phyloP scores from a whole-genome alignment of 2,329 filamentous ascomycete genomes.

The Coniochaeta prunicola region DNA sequence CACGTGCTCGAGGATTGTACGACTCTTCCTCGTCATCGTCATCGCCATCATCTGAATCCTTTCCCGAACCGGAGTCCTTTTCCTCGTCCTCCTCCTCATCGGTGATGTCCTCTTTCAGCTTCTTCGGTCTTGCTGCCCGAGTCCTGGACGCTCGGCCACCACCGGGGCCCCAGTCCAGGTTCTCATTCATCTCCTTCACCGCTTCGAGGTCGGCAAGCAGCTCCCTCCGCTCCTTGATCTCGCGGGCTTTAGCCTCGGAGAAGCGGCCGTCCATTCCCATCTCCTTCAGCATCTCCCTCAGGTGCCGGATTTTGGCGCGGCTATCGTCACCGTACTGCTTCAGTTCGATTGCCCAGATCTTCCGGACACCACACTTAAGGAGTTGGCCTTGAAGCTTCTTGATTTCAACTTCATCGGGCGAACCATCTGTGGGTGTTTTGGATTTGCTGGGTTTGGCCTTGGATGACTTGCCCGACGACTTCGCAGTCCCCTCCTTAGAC shows the following conservation, averaged over 20 bases:
- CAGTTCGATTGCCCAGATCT: slow-evolving; percentile 83
- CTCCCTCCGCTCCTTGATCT: slow-evolving; percentile 84
- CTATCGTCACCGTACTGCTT: slow-evolving; percentile 63
- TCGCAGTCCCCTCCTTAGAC: slow-evolving; percentile 30
- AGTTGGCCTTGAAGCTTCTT: slow-evolving; percentile 84
- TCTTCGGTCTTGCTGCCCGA: slow-evolving; percentile 26
- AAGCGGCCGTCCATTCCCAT: slow-evolving; percentile 85
- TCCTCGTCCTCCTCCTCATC: slow-evolving; percentile 20
- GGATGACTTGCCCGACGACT: slow-evolving; percentile 27
- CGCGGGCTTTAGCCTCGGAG: slow-evolving; percentile 72
- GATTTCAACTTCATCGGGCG: slow-evolving; percentile 69
- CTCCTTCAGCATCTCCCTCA: slow-evolving; percentile 72
- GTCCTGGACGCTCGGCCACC: slow-evolving; percentile 34
- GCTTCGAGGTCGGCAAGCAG: slow-evolving; percentile 76
- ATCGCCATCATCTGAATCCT: slow-evolving; percentile 21
- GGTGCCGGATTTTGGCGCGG: slow-evolving; percentile 74
- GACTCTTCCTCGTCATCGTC: slow-evolving; percentile 22
- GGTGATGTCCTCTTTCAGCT: slow-evolving; percentile 27
- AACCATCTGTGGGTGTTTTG: slow-evolving; percentile 22
- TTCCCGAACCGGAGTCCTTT: slow-evolving; percentile 17
- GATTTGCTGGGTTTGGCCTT: slow-evolving; percentile 23
- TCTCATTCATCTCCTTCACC: slow-evolving; percentile 71
- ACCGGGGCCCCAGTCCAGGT: slow-evolving; percentile 56
- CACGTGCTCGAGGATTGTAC: slow-evolving; percentile 35
- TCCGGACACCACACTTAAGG: slow-evolving; percentile 83